phyloP scores from a whole-genome alignment of 1,284 basidiomycete species.

The Apiotrichum brassicae region DNA sequence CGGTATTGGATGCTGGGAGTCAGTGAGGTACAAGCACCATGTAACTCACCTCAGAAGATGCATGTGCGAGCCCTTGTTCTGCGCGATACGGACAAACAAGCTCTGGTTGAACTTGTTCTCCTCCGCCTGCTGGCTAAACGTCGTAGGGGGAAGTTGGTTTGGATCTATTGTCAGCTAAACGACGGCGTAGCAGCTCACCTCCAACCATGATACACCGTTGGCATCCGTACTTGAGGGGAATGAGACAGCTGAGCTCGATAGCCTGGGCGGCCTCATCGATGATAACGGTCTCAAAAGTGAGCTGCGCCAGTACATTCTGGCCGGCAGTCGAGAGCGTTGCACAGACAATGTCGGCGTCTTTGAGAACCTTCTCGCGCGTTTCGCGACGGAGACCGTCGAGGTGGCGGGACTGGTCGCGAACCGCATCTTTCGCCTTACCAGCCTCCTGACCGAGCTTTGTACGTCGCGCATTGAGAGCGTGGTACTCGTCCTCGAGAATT shows the following conservation, averaged over 20 bases:
- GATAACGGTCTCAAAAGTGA: conserved; percentile 92
- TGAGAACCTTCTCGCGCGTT: conserved; percentile 67
- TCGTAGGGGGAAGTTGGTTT: conserved; percentile 93
- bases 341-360: conserved; percentile 89
- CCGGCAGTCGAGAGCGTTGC: conserved; percentile 88
- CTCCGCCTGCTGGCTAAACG: conserved; percentile 80
- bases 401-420: conserved; percentile 63
- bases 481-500: conserved; percentile 60
- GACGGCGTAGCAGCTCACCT: conserved; percentile 50
- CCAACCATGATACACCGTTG: conserved; percentile 90
- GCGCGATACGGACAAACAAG: conserved; percentile 87
- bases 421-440: conserved; percentile 72
- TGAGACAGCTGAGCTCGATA: conserved; percentile 91
- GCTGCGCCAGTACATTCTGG: conserved; percentile 73
- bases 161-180: conserved; percentile 59
- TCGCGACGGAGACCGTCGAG: conserved; percentile 71
- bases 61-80: conserved; percentile 67
- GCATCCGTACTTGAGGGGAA: conserved; percentile 86
- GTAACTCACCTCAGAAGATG: conserved; percentile 73
- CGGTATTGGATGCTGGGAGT: conserved; percentile 79
- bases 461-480: conserved; percentile 60
- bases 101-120: conserved; percentile 78
- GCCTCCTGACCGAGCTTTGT: conserved; percentile 62
- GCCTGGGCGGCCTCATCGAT: conserved; percentile 99
- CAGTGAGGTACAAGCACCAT: neutral